Evolutionary conservation across 2,329 filamentous ascomycete species (phyloP), one percentile per base, ranked within the genome.

Genomic region (Arachnomyces sp.): DNA sequence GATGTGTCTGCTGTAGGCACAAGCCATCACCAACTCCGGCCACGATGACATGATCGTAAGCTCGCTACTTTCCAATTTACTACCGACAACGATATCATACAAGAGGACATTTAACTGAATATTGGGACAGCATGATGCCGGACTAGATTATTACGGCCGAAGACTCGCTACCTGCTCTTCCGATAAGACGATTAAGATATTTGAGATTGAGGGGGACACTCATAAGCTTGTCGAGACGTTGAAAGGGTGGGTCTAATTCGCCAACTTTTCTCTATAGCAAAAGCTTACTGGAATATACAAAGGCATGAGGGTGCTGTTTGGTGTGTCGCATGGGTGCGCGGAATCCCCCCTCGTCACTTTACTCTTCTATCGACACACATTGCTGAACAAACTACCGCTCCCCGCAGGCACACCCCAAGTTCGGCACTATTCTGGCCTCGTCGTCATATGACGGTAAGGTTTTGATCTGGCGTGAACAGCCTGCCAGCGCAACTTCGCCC

Each of bases 1-100:
- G 3, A 40, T 29, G 45, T 43, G 42, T 35, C 14, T 25, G 12
- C 37, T n/a, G 7, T 59, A 82, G 80, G 76, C 82, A 44, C 84
- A 89, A 71, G 79, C 86, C 56, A 88, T 89, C 66, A 77, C 82
- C 50, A 88, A 86, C 66, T 84, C 82, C 47, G 83, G 84, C 60
- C 92, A 98, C 72, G 90, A 96, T 82, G 90, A 95, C 65, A 96
- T 96, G 90, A 95, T 98, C 77, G 90, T 96, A 88, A 59, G 85
- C 79, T 52, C 28, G 38, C 38, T 32, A 8, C 7, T 32, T 16
- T 32, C 31, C 7, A 32, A 5, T 14, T 32, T 12, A 5, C 31
- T 32, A 30, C n/a, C 28, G 28, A 8, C n/a, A 30, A 4, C 7
- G 9, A 7, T 28, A 11, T 13, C n/a, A 13, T 13, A 7, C 18